Evolutionary conservation across 345 rosid species (phyloP), one percentile per base, ranked within the genome.

Genomic region (Erodium maritimum): DNA sequence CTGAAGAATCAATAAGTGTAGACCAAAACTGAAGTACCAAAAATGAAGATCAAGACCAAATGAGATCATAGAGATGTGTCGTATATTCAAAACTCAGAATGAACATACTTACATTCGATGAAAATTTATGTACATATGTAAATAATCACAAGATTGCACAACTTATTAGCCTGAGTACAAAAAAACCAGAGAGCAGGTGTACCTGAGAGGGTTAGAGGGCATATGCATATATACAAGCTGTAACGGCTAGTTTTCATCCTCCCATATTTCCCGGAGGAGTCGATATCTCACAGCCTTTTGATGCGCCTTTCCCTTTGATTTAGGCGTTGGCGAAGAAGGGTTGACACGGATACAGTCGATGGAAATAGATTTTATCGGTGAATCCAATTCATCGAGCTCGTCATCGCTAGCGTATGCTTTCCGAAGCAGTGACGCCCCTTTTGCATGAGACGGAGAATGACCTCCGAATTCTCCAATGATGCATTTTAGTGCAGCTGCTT

Each of bases 331-430:
- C 19, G 79, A 67, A 52, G 67, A 20, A n/a, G 76, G 65, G 66
- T 70, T 75, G 70, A 63, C 63, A 50, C 56, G 62, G 56, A 69
- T 29, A 64, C 75, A 78, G 51, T 79, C 84, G 1, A 69, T 55
- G 33, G 70, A n/a, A 53, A 88, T 74, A 0, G 95, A 78, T 60
- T 71, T 71, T 23, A 86, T 55, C 1, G 89, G 83, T 4, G 93
- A 78, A 76, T 84, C 98, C 68, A 88, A 67, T 67, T 86, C 95
- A 19, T 84, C 90, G 10, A 88, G 86, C 75, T 88, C 98, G 21
- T 88, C 98, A 18, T 91, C 96, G 4, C 98, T 88, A 0, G 87
- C 79, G 70, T 86, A 82, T 9, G 93, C 76, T 65, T 88, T 88
- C 68, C 65, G 79, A 48, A 76, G 82, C 65, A 84, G 65, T 0